Evolutionary conservation across 805 yeast genomes (phyloP).

Genomic region (Candida golubevii): DNA sequence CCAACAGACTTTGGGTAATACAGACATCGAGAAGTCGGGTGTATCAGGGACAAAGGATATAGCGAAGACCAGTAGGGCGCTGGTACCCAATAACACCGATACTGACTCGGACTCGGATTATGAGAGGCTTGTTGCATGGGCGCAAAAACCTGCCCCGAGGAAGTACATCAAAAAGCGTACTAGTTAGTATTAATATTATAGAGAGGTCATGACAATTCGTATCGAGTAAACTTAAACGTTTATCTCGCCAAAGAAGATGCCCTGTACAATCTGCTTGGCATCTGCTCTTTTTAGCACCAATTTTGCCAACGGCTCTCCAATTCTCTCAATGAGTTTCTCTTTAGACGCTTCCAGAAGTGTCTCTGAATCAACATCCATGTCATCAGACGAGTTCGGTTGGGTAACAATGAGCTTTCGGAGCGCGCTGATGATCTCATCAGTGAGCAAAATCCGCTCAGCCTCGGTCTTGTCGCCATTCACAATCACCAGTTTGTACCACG

Average conservation of each 20-base stretch:
- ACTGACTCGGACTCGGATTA: slow-evolving; percentile 15
- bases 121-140: slow-evolving; percentile 14
- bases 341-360: slow-evolving; percentile 27
- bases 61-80: neutral
- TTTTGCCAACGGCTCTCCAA: slow-evolving; percentile 58
- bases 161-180: slow-evolving; percentile 11
- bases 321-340: slow-evolving; percentile 47
- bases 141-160: slow-evolving; percentile 8
- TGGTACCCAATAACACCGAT: neutral
- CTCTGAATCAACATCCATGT: slow-evolving; percentile 32
- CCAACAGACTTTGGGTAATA: neutral
- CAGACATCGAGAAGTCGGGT: neutral
- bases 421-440: slow-evolving; percentile 49
- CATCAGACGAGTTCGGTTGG: slow-evolving; percentile 21
- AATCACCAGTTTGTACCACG: slow-evolving; percentile 69
- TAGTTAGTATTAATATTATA: neutral
- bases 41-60: neutral
- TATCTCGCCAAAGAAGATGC: slow-evolving; percentile 69
- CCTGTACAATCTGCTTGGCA: slow-evolving; percentile 51
- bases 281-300: slow-evolving; percentile 44
- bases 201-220: too few species aligned
- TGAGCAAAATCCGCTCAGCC: slow-evolving; percentile 44
- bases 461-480: slow-evolving; percentile 37
- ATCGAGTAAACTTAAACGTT: too few species aligned
- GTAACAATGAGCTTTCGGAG: slow-evolving; percentile 44